Conservation (phyloP, 2,329 filamentous ascomycete genomes). For the Stagonosporopsis chrysanthemi region DNA sequence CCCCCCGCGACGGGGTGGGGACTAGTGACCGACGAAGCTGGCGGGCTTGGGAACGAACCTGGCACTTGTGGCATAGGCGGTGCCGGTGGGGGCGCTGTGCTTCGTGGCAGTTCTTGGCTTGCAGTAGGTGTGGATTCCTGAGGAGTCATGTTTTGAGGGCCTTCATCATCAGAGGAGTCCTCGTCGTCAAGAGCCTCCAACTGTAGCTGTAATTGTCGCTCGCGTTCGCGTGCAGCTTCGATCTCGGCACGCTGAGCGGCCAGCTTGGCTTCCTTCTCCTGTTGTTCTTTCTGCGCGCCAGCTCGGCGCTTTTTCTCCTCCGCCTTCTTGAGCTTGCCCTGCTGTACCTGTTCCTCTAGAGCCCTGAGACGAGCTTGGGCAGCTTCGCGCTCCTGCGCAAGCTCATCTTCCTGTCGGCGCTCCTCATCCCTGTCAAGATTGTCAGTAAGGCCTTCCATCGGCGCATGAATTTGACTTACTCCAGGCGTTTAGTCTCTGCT, state of each 20-base stretch:
- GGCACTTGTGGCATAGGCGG: conserved; percentile 55
- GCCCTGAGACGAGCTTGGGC: conserved; percentile 84
- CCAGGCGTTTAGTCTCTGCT: conserved; percentile 74
- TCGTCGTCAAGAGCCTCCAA: conserved; percentile 81
- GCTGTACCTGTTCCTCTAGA: conserved; percentile 90
- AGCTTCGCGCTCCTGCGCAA: conserved; percentile 80
- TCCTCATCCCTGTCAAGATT: conserved; percentile 70
- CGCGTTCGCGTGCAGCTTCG: conserved; percentile 87
- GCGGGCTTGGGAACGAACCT: conserved; percentile 54
- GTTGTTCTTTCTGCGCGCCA: conserved; percentile 83
- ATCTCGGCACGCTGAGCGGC: conserved; percentile 89
- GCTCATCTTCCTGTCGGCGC: conserved; percentile 77
- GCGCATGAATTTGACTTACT: conserved; percentile 68
- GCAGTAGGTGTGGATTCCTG: conserved; percentile 66
- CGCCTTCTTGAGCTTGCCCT: conserved; percentile 93
- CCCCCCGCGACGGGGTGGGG: conserved; percentile 63
- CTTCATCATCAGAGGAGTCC: conserved; percentile 74
- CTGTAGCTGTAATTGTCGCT: conserved; percentile 87
- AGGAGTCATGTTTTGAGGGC: conserved; percentile 72
- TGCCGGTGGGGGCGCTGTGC: conserved; percentile 56
- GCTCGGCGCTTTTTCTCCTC: conserved; percentile 95
- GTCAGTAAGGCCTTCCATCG: conserved; percentile 25
- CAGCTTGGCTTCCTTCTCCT: conserved; percentile 85
- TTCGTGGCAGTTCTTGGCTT: conserved; percentile 61
- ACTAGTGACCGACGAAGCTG: conserved; percentile 59